A percentile compares a stretch with the other conserved stretches of the same genome.
Evolutionary conservation across 2,329 filamentous ascomycete species (phyloP).

Genomic region (Hypoxylon sp.): DNA sequence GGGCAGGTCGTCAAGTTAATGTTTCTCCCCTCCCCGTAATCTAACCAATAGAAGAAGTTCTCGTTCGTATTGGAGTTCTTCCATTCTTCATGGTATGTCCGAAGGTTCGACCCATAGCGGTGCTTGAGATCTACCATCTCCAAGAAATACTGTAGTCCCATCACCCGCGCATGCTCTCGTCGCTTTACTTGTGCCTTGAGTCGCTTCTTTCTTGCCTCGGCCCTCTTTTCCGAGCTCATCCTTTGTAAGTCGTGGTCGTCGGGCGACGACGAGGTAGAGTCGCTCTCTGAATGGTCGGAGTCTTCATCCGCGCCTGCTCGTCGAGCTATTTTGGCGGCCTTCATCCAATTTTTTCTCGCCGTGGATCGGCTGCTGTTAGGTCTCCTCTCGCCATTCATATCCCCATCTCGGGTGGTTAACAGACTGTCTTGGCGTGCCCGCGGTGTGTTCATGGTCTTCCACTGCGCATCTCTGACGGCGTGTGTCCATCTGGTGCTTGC

Average conservation of each 20-base stretch:
- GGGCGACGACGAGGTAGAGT: slow-evolving; percentile 48
- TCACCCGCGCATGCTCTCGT: slow-evolving; percentile 77
- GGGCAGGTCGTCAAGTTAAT: slow-evolving; percentile 79
- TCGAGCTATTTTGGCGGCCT: slow-evolving; percentile 75
- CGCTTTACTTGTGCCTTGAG: slow-evolving; percentile 66
- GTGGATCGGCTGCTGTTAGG: slow-evolving; percentile 46
- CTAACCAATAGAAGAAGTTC: slow-evolving; percentile 96
- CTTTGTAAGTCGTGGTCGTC: slow-evolving; percentile 45
- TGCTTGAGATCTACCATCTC: slow-evolving; percentile 91
- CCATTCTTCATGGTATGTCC: slow-evolving; percentile 87
- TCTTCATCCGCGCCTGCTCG: slow-evolving; percentile 77
- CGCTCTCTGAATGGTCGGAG: slow-evolving; percentile 59
- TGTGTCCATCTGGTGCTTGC: slow-evolving; percentile 78
- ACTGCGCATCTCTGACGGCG: slow-evolving; percentile 69
- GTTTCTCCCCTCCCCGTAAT: slow-evolving; percentile 79
- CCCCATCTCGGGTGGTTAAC: slow-evolving; percentile 10
- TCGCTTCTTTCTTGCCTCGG: slow-evolving; percentile 55
- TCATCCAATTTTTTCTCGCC: slow-evolving; percentile 80
- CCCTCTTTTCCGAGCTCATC: slow-evolving; percentile 54
- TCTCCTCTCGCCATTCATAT: slow-evolving; percentile 27
- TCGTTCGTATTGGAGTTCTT: slow-evolving; percentile 80
- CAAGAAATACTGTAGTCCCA: slow-evolving; percentile 87
- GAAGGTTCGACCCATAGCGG: slow-evolving; percentile 84
- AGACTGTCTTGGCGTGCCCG: slow-evolving; percentile 50
- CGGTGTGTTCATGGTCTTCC: slow-evolving; percentile 63